phyloP scores from a whole-genome alignment of 2,329 filamentous ascomycete genomes.

The Xylariaceae sp. region DNA sequence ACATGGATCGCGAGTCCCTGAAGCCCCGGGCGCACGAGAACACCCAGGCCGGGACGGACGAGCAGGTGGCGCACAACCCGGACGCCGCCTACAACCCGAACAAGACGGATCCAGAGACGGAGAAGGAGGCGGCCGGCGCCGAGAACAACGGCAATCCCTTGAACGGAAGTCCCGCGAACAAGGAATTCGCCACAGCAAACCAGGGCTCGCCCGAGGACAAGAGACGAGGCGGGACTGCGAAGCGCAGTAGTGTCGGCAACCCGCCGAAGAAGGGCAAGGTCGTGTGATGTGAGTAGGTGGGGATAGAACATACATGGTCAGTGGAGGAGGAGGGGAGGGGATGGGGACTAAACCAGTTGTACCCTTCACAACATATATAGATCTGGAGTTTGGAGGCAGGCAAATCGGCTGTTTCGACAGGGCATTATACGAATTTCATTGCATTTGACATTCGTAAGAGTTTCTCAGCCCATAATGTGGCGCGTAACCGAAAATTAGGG shows the following conservation, averaged over 20 bases:
- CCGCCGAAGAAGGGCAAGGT: conserved; percentile 37
- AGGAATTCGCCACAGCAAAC: conserved; percentile 41
- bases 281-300: conserved; percentile 39
- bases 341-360: background rate
- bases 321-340: background rate
- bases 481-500: conserved; percentile 2
- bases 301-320: conserved; percentile 10
- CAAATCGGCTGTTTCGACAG: background rate
- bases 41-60: conserved; percentile 68
- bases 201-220: conserved; percentile 30
- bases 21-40: conserved; percentile 68
- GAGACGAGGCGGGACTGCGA: conserved; percentile 40
- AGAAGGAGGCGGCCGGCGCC: conserved; percentile 48
- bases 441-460: background rate
- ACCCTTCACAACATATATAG: conserved; percentile 4
- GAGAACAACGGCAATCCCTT: conserved; percentile 42
- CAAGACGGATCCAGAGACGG: conserved; percentile 67
- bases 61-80: conserved; percentile 55
- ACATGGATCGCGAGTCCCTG: conserved; percentile 63
- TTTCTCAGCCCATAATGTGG: background rate
- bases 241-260: conserved; percentile 30
- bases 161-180: conserved; percentile 49
- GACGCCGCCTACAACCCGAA: conserved; percentile 70
- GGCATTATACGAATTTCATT: conserved; percentile 4
- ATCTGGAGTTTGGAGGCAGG: conserved; percentile 9